A percentile compares a stretch with the other conserved stretches of the same genome.
Conservation (phyloP, 805 yeast species). For the Candida ipomoeae region DNA sequence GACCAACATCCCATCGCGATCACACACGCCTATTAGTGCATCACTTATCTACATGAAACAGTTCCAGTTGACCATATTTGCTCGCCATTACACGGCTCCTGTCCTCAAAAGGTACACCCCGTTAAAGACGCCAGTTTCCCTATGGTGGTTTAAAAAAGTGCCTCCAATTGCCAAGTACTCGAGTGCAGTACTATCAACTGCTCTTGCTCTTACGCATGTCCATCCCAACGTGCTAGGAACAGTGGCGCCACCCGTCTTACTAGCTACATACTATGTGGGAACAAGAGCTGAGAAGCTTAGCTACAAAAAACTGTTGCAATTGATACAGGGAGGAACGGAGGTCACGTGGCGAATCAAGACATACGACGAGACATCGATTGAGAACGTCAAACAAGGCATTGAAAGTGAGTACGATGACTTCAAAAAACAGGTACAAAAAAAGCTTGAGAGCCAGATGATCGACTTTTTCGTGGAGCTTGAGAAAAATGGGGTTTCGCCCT, state of each 20-base stretch:
- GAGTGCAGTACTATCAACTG: conserved; percentile 22
- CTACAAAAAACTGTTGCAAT: conserved; percentile 14
- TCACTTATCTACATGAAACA: background rate
- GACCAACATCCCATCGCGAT: background rate
- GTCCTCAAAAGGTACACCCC: conserved; percentile 32
- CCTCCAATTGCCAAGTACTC: conserved; percentile 29
- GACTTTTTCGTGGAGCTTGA: conserved; percentile 22
- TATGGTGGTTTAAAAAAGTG: conserved; percentile 25
- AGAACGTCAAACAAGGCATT: conserved; percentile 30
- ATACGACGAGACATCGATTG: conserved; percentile 32
- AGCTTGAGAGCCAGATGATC: conserved; percentile 24
- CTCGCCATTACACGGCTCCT: conserved; percentile 18
- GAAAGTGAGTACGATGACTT: conserved; percentile 38
- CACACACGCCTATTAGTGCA: too few relatives aligned
- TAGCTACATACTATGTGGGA: conserved; percentile 25
- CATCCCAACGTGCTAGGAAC: conserved; percentile 36
- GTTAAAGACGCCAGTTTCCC: conserved; percentile 20
- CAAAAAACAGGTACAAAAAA: conserved; percentile 24
- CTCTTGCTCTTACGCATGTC: conserved; percentile 28
- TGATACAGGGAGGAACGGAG: conserved; percentile 7
- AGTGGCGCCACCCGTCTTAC: conserved; percentile 33
- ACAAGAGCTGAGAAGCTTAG: conserved; percentile 13
- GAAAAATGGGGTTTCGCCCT: conserved; percentile 1
- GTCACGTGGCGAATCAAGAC: conserved; percentile 14
- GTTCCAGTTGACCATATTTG: background rate